Conservation (phyloP, 139 green algal species). For the Zygnema cylindricum region DNA sequence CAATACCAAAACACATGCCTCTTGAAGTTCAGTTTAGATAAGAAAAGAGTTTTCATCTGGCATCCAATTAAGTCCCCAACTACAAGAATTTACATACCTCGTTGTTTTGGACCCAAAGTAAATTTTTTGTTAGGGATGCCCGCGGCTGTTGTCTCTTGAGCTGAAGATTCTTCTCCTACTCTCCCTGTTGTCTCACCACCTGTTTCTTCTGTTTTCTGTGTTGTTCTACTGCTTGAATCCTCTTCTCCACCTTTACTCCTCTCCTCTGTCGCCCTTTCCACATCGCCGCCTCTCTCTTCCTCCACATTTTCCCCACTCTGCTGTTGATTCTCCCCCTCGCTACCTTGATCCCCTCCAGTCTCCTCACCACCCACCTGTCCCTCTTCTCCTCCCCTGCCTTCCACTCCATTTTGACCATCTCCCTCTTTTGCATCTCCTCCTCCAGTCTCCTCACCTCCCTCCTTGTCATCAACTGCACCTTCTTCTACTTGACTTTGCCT, state of each 20-base stretch:
- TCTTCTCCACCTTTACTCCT: neutral
- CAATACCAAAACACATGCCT: too few species aligned
- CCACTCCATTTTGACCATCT: neutral
- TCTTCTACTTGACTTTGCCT: neutral
- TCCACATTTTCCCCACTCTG: neutral
- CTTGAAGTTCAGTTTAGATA: too few species aligned
- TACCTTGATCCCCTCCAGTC: neutral
- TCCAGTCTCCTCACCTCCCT: neutral
- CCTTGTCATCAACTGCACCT: neutral
- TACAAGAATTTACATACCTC: too few species aligned
- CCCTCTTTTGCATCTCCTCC: neutral
- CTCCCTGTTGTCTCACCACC: slow-evolving; percentile 7
- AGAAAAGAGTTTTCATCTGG: too few species aligned
- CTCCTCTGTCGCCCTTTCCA: neutral
- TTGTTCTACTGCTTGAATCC: neutral
- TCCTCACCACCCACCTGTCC: neutral
- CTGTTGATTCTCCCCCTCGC: neutral
- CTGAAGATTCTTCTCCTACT: too few species aligned
- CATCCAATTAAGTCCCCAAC: too few species aligned
- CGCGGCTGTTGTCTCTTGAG: too few species aligned
- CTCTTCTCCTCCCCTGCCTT: neutral
- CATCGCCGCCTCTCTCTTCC: neutral
- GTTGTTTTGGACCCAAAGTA: too few species aligned
- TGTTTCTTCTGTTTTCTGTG: neutral
- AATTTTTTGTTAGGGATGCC: too few species aligned